Evolutionary conservation across 495 filamentous ascomycete genomes (phyloP), one percentile per base, ranked within the genome.

Genomic region (Neurospora discreta): DNA sequence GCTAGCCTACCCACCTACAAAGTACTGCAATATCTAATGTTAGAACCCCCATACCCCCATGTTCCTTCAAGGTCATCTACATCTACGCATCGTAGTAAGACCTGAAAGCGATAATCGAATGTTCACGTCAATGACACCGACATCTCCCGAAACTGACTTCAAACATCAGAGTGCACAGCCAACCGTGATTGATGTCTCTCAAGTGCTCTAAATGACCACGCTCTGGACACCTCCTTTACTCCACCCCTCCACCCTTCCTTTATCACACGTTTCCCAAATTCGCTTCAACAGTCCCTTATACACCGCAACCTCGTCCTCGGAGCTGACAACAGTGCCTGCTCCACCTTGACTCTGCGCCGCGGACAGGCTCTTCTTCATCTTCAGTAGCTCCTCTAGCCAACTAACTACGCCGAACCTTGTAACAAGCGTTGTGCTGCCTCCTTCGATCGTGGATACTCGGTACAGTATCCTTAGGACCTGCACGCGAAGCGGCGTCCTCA

Each of bases 341-440:
- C 26, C 52, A 65, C 52, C 26, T 65, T 65, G 52, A 33, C 26
- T 65, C 26, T 33, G 52, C 52, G 26, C 33, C 15, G 26, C 82
- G 68, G 87, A 80, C 58, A 93, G 84, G 75, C 80, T 11, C 86
- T 77, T 75, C 89, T 71, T 84, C 52, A 33, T 65, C 52, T 33
- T 65, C 23, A 36, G 33, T 1, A 65, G 52, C 52, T 65, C 85
- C 70, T 90, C 84, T 39, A 97, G 85, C 93, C 95, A 99, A 71
- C 87, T 90, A 69, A 95, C 78, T 16, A 93, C 81, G n/a, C 92
- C 94, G 30, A 91, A 89, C 74, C 95, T 84, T 15, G 95, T 97
- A 39, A 94, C 90, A 44, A 97, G 82, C 15, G 93, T 97, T 30
- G 90, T 92, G 77, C 92, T 93, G 0, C 93, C 95, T 4, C 89